Base-by-base conservation (phyloP, 805 yeast species). In the Nakazawaea ambrosiae region DNA sequence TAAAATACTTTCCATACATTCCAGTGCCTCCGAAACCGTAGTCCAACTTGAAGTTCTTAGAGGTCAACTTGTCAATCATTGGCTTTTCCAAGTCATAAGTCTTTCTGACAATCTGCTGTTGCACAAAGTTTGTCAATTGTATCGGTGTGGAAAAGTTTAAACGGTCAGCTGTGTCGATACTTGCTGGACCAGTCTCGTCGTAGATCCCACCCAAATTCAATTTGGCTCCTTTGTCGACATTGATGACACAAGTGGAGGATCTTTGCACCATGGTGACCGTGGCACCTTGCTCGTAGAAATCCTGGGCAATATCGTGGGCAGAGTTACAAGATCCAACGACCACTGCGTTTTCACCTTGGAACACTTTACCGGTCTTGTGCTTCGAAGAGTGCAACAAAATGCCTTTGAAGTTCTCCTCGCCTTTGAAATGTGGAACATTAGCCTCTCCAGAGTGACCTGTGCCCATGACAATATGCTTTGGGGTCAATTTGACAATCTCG, bases 361-460 rank as follows among this genome's bases (percentile, higher is more conserved):
- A 66, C 33, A 53, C 54, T 12, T 57, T 57, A 27, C 72, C 73
- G n/a, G 66, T 56, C 15, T 58, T 50, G 47, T 63, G 66, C 29
- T 57, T 50, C 1, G 71, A 60, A 10, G 72, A 65, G 49, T 67
- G 73, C 18, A 62, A 60, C 33, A 66, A 49, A 26, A 49, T 55
- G 14, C 67, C 66, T 43, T 59, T 53, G 49, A 64, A 67, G 11
- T 44, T 37, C 6, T 61, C 60, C 41, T 62, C 63, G 27, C 60
- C 61, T 20, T 49, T 49, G 54, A 66, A 65, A 15, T 47, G 48
- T 15, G 73, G 73, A 44, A 65, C 49, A 46, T 63, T 63, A 30
- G 72, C 66, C 36, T 62, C 64, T 34, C 72, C 71, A 9, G 70
- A 65, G 32, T 63, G 66, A 16, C 73, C 73, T 9, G 72, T 66